Conservation (phyloP, 306 rosid genomes). For the Castanea sativa region DNA sequence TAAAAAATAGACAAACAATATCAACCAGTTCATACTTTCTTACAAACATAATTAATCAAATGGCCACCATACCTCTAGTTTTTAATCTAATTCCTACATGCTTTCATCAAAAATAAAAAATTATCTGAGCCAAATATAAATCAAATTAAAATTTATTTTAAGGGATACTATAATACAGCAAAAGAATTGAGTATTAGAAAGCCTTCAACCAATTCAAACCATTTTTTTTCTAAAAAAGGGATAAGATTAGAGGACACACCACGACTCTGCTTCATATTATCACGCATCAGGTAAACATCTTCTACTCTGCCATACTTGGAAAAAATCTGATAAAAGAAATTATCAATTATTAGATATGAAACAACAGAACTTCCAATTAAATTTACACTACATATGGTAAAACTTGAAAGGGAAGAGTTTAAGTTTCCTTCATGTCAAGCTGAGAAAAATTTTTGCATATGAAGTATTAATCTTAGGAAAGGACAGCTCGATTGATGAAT, state of each 20-base stretch:
- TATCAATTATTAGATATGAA: conserved; percentile 25
- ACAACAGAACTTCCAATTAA: conserved; percentile 8
- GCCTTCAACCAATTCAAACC: not conserved
- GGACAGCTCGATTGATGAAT: conserved; percentile 21
- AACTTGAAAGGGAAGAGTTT: conserved; percentile 3
- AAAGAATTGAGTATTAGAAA: not conserved
- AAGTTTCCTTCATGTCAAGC: not conserved
- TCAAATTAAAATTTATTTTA: not conserved
- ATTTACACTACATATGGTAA: not conserved
- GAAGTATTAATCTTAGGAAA: conserved; percentile 3
- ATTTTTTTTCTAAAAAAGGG: conserved; percentile 13
- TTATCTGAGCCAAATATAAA: not conserved
- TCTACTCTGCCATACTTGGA: conserved; percentile 83
- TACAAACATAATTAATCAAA: not conserved
- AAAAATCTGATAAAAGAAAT: conserved; percentile 63
- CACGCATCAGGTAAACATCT: conserved; percentile 97
- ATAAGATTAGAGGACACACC: conserved; percentile 51
- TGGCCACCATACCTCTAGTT: not conserved
- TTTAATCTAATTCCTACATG: not conserved
- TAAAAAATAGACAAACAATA: conserved; percentile 4
- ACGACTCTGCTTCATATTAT: conserved; percentile 87
- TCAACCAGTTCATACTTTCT: not conserved
- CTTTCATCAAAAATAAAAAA: not conserved
- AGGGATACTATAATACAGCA: not conserved
- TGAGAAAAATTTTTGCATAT: conserved; percentile 8